A percentile compares a stretch with the other conserved stretches of the same genome.
phyloP scores from a whole-genome alignment of 2,329 filamentous ascomycete species.

The Onygena corvina region DNA sequence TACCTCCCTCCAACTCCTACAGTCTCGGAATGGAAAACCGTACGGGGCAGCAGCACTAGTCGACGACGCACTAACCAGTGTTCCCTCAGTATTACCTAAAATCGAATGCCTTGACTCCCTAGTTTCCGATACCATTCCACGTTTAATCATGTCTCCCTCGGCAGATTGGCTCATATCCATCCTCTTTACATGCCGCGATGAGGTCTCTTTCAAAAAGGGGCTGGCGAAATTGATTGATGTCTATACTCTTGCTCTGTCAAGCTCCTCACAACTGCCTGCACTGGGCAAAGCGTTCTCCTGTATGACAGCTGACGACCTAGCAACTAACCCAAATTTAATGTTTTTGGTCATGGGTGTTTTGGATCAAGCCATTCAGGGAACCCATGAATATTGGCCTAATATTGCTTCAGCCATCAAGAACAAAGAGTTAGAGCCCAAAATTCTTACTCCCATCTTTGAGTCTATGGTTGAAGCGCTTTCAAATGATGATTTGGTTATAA shows the following conservation, averaged over 20 bases:
- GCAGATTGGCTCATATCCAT: conserved; percentile 53
- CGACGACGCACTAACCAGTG: conserved; percentile 40
- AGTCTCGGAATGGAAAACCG: conserved; percentile 50
- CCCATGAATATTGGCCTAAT: conserved; percentile 28
- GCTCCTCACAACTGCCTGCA: conserved; percentile 24
- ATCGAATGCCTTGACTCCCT: conserved; percentile 40
- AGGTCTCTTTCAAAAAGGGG: conserved; percentile 31
- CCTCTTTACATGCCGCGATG: conserved; percentile 45
- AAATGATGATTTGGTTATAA: conserved; percentile 25
- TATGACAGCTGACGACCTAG: conserved; percentile 28
- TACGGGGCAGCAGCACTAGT: conserved; percentile 52
- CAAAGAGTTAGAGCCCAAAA: conserved; percentile 22
- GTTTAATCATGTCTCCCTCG: conserved; percentile 57
- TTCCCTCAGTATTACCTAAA: conserved; percentile 31
- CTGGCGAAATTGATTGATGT: conserved; percentile 27
- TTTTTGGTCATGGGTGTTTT: conserved; percentile 28
- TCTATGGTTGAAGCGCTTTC: conserved; percentile 33
- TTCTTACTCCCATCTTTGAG: conserved; percentile 28
- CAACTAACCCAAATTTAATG: conserved; percentile 25
- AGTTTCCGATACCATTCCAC: conserved; percentile 44
- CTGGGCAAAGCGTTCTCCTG: conserved; percentile 31
- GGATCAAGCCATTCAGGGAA: conserved; percentile 27
- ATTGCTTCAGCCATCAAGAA: conserved; percentile 31
- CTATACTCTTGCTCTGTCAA: conserved; percentile 25
- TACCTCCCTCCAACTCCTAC: conserved; percentile 40